A percentile compares a stretch with the other conserved stretches of the same genome.
Evolutionary conservation across 2,329 filamentous ascomycete species (phyloP).

Genomic region (Rhynchosporium secalis): DNA sequence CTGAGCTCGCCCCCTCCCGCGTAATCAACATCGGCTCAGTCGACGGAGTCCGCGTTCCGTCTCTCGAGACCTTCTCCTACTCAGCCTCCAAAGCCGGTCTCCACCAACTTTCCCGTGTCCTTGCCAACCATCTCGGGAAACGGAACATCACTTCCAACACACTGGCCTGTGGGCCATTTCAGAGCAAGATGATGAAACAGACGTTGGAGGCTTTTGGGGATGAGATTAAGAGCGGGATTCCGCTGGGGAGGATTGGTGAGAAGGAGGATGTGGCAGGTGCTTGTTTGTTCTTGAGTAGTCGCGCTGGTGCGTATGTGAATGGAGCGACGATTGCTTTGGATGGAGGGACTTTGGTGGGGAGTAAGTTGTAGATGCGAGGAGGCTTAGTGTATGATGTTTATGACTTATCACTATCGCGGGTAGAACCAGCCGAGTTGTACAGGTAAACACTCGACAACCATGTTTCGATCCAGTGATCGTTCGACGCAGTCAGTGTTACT

Average conservation of each 20-base stretch:
- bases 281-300: constrained; percentile 68
- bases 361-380: constrained; percentile 45
- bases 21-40: constrained; percentile 67
- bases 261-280: constrained; percentile 70
- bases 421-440: too few species aligned
- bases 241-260: constrained; percentile 65
- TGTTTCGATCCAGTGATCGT: too few species aligned
- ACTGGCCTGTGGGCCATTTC: constrained; percentile 70
- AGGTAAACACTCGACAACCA: too few species aligned
- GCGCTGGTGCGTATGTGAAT: constrained; percentile 66
- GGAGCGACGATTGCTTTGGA: constrained; percentile 65
- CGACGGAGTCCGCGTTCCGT: constrained; percentile 61
- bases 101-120: constrained; percentile 63
- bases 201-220: constrained; percentile 61
- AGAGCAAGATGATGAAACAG: constrained; percentile 72
- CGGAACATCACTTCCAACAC: constrained; percentile 64
- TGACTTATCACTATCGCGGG: too few species aligned
- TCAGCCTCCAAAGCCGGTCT: constrained; percentile 62
- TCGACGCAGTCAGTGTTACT: too few species aligned
- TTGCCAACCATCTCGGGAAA: constrained; percentile 62
- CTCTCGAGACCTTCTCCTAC: constrained; percentile 61
- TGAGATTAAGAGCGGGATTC: constrained; percentile 58
- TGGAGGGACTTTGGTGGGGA: constrained; percentile 52
- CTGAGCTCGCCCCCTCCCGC: constrained; percentile 49
- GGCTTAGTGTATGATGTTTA: not conserved